Conservation (phyloP, 78 protist genomes). For the Anaeramoeba flamelloides region DNA sequence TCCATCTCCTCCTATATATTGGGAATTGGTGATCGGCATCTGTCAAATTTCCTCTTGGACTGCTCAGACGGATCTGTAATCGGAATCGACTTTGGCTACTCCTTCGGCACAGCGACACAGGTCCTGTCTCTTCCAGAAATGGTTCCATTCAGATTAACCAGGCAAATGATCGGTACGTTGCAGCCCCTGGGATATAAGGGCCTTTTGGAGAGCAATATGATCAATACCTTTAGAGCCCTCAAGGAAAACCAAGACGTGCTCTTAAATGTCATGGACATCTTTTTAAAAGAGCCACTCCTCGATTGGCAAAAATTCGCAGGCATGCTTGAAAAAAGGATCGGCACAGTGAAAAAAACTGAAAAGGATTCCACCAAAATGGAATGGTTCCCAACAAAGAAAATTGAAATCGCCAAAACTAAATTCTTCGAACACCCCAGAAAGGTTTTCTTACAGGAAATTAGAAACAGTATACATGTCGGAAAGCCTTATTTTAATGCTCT, state of each 20-base stretch:
- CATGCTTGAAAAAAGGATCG: no score
- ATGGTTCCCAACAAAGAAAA: background rate
- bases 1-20: background rate
- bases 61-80: background rate
- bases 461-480: background rate
- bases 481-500: background rate
- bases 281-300: background rate
- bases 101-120: background rate
- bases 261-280: background rate
- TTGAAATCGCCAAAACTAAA: background rate
- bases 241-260: background rate
- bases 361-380: background rate
- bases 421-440: background rate
- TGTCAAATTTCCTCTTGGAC: background rate
- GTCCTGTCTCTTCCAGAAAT: background rate
- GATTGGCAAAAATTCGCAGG: background rate
- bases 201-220: background rate
- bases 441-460: background rate
- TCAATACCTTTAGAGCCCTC: background rate
- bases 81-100: background rate
- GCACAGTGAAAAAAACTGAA: background rate
- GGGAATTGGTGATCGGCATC: background rate
- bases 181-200: background rate
- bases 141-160: background rate
- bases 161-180: background rate